Evolutionary conservation across 2,329 filamentous ascomycete species (phyloP), one percentile per base, ranked within the genome.

Genomic region (Phoma herbarum): DNA sequence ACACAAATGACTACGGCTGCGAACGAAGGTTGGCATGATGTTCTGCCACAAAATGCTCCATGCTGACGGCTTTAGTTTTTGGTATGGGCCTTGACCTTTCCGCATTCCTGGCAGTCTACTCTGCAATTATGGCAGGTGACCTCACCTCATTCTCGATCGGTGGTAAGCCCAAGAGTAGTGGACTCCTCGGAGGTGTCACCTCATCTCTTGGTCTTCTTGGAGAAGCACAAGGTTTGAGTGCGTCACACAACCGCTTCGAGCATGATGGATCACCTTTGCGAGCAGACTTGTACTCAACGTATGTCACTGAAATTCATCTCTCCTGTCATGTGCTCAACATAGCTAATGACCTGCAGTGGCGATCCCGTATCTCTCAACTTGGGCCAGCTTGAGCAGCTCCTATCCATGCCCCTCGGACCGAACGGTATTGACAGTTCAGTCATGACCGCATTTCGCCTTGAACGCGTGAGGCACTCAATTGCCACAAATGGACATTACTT

Each of bases 141-240:
- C 61, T 82, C 1, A 75, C 77, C 37, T 80, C 80, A 9, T 84
- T 81, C 70, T 84, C 83, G 1, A 84, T 84, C 33, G 82, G 82
- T 9, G 82, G 82, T n/a, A 70, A 75, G 33, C 74, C 72, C 52
- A 66, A 67, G 50, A 60, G 52, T 26, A 42, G 31, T 28, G 52
- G 52, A 20, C 43, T 56, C 18, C 69, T 70, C 25, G 59, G 57
- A 26, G 26, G 43, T 18, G 52, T 59, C 12, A 31, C 53, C n/a
- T 60, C 63, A 18, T 66, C 66, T 28, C 46, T 35, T 35, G 31
- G 31, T 35, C 31, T 70, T 29, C 59, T 72, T 18, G 67, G 67
- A 52, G 58, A 46, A 29, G 69, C 71, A 16, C 59, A 66, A 45
- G 74, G 73, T 16, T 60, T 72, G 46, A 59, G 55, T 28, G 61